Evolutionary conservation across 352 stramenopile genomes (phyloP).

Genomic region (Globisporangium paddicum): DNA sequence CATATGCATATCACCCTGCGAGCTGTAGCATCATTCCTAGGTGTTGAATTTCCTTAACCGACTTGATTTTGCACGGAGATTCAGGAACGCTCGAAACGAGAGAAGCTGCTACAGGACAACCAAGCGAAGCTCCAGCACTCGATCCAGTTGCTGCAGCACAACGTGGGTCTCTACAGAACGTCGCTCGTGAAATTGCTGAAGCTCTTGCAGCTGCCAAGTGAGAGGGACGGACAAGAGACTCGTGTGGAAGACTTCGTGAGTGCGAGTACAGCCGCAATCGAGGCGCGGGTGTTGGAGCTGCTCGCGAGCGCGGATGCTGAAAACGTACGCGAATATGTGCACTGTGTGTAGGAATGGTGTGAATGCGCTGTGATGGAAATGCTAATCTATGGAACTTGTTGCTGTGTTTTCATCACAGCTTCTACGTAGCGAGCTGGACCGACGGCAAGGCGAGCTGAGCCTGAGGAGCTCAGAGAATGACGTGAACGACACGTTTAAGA

Average conservation of each 20-base stretch:
- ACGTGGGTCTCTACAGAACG: constrained; percentile 43
- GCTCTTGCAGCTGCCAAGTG: constrained; percentile 39
- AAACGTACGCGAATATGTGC: constrained; percentile 45
- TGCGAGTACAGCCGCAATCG: constrained; percentile 41
- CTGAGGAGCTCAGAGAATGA: constrained; percentile 58
- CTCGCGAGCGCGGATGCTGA: constrained; percentile 54
- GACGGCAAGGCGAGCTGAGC: constrained; percentile 53
- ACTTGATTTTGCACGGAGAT: constrained; percentile 62
- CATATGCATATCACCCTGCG: constrained; percentile 11
- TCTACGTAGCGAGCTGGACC: constrained; percentile 49
- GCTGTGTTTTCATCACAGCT: constrained; percentile 24
- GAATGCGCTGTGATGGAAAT: no score
- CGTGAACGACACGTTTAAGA: constrained; percentile 70
- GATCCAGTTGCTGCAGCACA: constrained; percentile 49
- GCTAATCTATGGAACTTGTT: no score
- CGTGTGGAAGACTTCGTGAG: constrained; percentile 38
- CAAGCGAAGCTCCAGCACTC: constrained; percentile 65
- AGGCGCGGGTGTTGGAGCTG: constrained; percentile 53
- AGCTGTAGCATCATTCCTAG: not conserved
- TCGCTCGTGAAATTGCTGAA: constrained; percentile 52
- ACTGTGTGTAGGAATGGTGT: no score
- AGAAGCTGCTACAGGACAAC: constrained; percentile 58
- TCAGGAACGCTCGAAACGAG: constrained; percentile 62
- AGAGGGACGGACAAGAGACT: constrained; percentile 21
- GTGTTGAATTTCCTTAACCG: constrained; percentile 38